Base-by-base conservation (phyloP, 495 filamentous ascomycete species). In the Bathelium albidoporum region DNA sequence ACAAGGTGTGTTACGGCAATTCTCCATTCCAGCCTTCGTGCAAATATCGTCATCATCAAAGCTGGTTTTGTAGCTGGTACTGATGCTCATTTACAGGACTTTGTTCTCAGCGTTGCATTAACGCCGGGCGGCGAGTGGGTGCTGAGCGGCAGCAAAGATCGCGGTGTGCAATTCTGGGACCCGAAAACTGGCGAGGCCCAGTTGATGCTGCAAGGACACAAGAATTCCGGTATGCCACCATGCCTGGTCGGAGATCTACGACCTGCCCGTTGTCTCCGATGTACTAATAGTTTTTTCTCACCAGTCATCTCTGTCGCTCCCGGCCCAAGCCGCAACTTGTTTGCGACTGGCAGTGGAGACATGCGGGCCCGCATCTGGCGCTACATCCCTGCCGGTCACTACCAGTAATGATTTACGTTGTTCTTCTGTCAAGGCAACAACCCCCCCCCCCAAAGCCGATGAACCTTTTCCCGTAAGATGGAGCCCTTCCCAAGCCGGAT, bases 91-190 rank as follows among this genome's bases (percentile, higher is more conserved):
- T 31, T 53, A 26, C 59, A 73, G 72, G 75, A 77, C 67, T 77
- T 76, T 59, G 75, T 77, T 60, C 66, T 77, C 22, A 71, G 67
- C 41, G 75, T 77, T 44, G 75, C 75, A 32, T 65, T 76, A 5
- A 76, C 75, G 11, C 73, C 73, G 10, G 71, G 75, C 58, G 73
- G 72, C 28, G 58, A 68, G 14, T 77, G 74, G 74, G 74, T 77
- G 16, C 66, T 77, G 55, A 69, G 65, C 64, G 75, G 75, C 12
- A 72, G 68, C 61, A 77, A 77, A 65, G 75, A 77, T 61, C 69
- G 75, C 26, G 75, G 75, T 18, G 75, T 77, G 28, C 74, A 75
- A 60, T 77, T 77, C 65, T 77, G 75, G 75, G 75, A 77, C 66
- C 74, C 74, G 2, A 58, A 66, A 53, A 76, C 73, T 14, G 75